A percentile compares a stretch with the other conserved stretches of the same genome.
phyloP scores from a whole-genome alignment of 1,139 yeast genomes.

The Trichomonascaceae sp. region DNA sequence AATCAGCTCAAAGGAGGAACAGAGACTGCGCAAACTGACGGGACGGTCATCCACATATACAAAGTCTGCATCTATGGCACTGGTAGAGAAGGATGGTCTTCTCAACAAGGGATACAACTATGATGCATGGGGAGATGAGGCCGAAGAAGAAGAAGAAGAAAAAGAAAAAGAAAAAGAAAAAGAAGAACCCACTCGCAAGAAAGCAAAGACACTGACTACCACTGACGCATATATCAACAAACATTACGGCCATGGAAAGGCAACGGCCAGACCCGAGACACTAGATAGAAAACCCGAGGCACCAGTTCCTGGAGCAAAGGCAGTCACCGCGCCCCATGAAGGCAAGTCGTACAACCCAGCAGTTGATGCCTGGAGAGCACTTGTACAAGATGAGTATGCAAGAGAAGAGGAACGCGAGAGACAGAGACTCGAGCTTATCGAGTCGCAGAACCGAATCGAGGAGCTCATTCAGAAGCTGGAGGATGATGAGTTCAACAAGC shows the following conservation, averaged over 20 bases:
- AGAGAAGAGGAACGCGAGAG: conserved; percentile 58
- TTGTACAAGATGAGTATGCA: conserved; percentile 54
- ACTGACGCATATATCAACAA: conserved; percentile 2
- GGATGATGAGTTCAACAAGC: conserved; percentile 35
- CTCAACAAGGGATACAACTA: conserved; percentile 28
- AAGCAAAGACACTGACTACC: background rate
- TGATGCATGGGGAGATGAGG: conserved; percentile 53
- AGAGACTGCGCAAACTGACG: conserved; percentile 60
- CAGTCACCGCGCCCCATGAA: conserved; percentile 50
- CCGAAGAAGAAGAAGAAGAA: conserved; percentile 13
- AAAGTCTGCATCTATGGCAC: conserved; percentile 28
- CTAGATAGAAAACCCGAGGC: conserved; percentile 40
- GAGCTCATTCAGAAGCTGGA: conserved; percentile 49
- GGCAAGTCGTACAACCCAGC: conserved; percentile 95
- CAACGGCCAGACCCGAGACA: conserved; percentile 28
- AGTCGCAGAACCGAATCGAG: conserved; percentile 51
- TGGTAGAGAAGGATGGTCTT: conserved; percentile 51
- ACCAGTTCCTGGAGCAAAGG: conserved; percentile 25
- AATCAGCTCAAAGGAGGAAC: conserved; percentile 54
- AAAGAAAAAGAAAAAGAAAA: background rate
- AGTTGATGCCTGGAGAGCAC: conserved; percentile 64
- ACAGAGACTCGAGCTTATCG: conserved; percentile 41
- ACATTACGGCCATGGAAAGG: conserved; percentile 7
- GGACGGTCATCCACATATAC: conserved; percentile 56
- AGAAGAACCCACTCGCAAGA: conserved; percentile 1